A percentile compares a stretch with the other conserved stretches of the same genome.
Evolutionary conservation across 306 rosid genomes (phyloP).

Genomic region (Trichosanthes truncata): DNA sequence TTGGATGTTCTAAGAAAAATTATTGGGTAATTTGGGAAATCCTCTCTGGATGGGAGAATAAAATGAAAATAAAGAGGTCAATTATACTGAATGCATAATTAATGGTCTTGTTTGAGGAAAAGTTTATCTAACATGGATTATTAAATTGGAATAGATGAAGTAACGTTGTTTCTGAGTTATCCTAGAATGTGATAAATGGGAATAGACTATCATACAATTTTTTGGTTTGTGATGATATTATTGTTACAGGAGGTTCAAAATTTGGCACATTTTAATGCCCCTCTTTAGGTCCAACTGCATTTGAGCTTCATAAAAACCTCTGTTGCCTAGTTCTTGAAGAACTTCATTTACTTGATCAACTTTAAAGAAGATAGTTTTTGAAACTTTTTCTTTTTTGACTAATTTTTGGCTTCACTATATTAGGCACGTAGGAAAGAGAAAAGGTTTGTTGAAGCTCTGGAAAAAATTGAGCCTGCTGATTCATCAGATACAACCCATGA

Average conservation of each 20-base stretch:
- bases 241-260: neutral
- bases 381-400: neutral
- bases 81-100: neutral
- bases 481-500: constrained; percentile 72
- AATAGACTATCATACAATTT: neutral
- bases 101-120: neutral
- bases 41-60: neutral
- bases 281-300: neutral
- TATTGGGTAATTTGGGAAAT: neutral
- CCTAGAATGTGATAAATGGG: neutral
- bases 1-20: neutral
- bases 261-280: neutral
- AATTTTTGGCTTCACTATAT: constrained; percentile 3
- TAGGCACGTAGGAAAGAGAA: constrained; percentile 87
- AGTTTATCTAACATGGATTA: neutral
- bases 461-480: constrained; percentile 78
- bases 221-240: neutral
- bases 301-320: neutral
- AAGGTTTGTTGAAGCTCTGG: constrained; percentile 52
- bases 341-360: neutral
- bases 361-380: neutral
- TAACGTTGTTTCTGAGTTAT: neutral
- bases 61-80: neutral
- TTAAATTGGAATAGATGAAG: neutral
- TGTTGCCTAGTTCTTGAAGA: neutral